These are phyloP conservation scores for Gypsophila paniculata DNA, from an alignment of 179 eudicot genomes.

Conservation along the genomic window DNA sequence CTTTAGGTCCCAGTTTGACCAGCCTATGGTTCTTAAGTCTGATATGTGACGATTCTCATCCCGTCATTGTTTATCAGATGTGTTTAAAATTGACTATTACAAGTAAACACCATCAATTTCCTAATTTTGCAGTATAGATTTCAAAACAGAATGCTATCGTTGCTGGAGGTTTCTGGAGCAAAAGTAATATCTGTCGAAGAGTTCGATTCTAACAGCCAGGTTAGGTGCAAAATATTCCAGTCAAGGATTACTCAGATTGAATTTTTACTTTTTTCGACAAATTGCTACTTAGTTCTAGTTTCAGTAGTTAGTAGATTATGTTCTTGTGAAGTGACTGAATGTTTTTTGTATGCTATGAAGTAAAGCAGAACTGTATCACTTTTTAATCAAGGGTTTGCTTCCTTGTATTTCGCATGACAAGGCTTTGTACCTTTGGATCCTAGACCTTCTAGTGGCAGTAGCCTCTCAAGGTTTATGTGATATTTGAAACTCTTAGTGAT, in stretches of 20 bases:
- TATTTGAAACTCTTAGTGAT: background rate
- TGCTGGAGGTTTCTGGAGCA: constrained; percentile 71
- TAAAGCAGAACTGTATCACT: background rate
- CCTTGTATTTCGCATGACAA: background rate
- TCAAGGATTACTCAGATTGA: background rate
- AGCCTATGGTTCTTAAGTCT: background rate
- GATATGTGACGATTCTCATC: background rate
- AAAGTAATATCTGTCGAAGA: constrained; percentile 46
- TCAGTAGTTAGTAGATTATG: background rate
- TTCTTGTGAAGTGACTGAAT: background rate
- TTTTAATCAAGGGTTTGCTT: constrained; percentile 1
- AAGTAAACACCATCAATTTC: background rate
- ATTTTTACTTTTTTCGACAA: background rate
- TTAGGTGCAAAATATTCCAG: constrained; percentile 18
- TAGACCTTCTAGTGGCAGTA: background rate
- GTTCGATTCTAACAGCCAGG: constrained; percentile 54
- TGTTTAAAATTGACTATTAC: background rate
- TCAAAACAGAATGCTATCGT: constrained; percentile 45
- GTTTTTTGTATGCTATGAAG: background rate
- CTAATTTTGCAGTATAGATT: constrained; percentile 58
- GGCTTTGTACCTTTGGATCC: background rate
- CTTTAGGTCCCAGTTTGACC: background rate
- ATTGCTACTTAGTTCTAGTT: background rate
- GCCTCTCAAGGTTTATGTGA: background rate
- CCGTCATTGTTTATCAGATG: background rate